Evolutionary conservation across 257 asterid genomes (phyloP), one percentile per base, ranked within the genome.

Genomic region (Solanum dulcamara): DNA sequence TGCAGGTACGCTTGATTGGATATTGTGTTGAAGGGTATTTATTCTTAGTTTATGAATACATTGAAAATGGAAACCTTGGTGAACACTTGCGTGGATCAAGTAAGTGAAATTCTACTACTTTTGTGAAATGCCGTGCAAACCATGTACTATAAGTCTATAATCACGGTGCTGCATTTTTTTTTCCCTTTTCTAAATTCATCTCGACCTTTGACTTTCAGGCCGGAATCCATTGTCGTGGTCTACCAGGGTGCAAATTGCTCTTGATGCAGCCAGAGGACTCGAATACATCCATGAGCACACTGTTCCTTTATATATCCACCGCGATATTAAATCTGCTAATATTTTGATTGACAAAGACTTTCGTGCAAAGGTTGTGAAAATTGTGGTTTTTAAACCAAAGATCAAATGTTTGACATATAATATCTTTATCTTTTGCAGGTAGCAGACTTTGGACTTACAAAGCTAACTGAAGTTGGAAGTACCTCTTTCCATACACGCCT

Each of bases 271-370:
- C 2, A 89, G 98, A 93, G 98, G 98, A 62, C 98, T 94, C 6
- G 98, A 95, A 87, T 94, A 95, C 91, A 95, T 95, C 71, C 98
- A 95, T 50, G 98, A 94, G 88, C 98, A 95, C 85, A 94, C 98
- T 0, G 96, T 95, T 83, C 98, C 97, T 5, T 89, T 94, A 75
- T 95, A 95, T 50, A 94, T 95, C 68, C 98, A 95, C 81, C 95
- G 98, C 0, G 98, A 95, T 80, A 94, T 94, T 66, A 95, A 95
- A 86, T 84, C 97, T 35, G 93, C 98, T 3, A 95, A 95, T 86
- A 95, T 95, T 88, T 84, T 95, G 90, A 92, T 95, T 0, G 98
- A 95, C 90, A 85, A 67, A 84, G 90, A 93, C 83, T 95, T 89
- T 85, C 95, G 93, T 62, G 98, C 98, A 70, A 95, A 94, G 98